Percentiles rank a stretch among this genome's conserved stretches.
Conservation (phyloP, 169 alveolate genomes). For the Pseudocohnilembus persalinus region DNA sequence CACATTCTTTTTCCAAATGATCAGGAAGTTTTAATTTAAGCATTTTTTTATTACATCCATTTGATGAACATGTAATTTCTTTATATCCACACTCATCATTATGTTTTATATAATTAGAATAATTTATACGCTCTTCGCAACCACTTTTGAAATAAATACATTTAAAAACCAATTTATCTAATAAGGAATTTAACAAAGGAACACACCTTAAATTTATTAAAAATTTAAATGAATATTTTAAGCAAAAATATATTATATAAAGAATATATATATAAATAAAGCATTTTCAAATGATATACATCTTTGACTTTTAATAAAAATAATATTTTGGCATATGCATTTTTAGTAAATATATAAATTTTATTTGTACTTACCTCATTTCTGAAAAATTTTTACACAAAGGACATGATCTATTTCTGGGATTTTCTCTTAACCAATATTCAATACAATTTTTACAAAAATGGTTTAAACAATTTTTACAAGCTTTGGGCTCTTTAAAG, state of each 20-base stretch:
- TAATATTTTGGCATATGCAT: too few species aligned
- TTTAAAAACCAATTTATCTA: neutral
- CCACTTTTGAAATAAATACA: conserved; percentile 10
- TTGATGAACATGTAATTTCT: neutral
- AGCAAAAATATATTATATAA: too few species aligned
- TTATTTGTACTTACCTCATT: neutral
- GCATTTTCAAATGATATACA: too few species aligned
- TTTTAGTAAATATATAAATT: too few species aligned
- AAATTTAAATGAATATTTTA: too few species aligned
- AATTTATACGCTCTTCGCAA: neutral
- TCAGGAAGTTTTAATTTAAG: neutral
- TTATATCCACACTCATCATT: conserved; percentile 13
- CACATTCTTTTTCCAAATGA: conserved; percentile 19
- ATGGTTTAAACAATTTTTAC: conserved; percentile 22
- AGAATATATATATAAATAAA: too few species aligned
- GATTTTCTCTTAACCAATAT: conserved; percentile 11
- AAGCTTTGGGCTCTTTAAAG: conserved; percentile 22
- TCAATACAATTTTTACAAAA: conserved; percentile 19
- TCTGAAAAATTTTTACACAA: conserved; percentile 23
- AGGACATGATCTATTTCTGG: conserved; percentile 4
- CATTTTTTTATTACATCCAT: conserved; percentile 7
- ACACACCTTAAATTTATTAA: neutral
- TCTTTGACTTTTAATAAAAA: too few species aligned
- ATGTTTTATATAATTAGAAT: conserved; percentile 2
- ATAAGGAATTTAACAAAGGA: conserved; percentile 8